These are phyloP conservation scores for Saprolegnia parasitica DNA, from an alignment of 352 stramenopile genomes.

Conservation along the genomic window DNA sequence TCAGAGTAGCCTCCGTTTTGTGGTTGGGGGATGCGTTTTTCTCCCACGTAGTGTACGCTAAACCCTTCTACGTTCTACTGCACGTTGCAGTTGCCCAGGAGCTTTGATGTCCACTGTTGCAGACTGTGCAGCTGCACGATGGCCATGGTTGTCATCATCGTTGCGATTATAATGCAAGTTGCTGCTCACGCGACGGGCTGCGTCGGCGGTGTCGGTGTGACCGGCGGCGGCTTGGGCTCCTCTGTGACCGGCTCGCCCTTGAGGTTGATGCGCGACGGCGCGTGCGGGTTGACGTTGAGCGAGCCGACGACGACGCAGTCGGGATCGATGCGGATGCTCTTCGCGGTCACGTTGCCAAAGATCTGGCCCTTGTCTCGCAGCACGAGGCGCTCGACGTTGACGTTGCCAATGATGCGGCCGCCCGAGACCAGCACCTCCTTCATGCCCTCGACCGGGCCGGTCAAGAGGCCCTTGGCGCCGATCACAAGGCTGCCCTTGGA, in stretches of 20 bases:
- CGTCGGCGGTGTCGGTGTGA: background rate
- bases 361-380: constrained; percentile 81
- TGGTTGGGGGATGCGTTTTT: no score
- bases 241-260: constrained; percentile 75
- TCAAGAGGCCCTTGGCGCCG: constrained; percentile 71
- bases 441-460: constrained; percentile 81
- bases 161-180: constrained; percentile 6
- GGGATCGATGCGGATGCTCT: constrained; percentile 85
- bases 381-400: constrained; percentile 78
- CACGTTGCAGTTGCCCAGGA: background rate
- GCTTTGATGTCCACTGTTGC: no score
- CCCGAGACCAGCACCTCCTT: constrained; percentile 83
- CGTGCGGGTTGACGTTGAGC: constrained; percentile 86
- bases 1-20: no score
- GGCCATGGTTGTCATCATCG: no score
- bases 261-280: constrained; percentile 76
- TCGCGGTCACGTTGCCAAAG: constrained; percentile 87
- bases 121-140: no score
- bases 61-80: no score
- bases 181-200: background rate
- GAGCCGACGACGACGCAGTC: constrained; percentile 78
- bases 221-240: constrained; percentile 29
- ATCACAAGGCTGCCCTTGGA: constrained; percentile 87
- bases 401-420: constrained; percentile 82
- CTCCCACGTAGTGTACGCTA: background rate